A percentile compares a stretch with the other conserved stretches of the same genome.
Conservation (phyloP, 2,329 filamentous ascomycete genomes). For the Macrophomina pseudophaseolina region DNA sequence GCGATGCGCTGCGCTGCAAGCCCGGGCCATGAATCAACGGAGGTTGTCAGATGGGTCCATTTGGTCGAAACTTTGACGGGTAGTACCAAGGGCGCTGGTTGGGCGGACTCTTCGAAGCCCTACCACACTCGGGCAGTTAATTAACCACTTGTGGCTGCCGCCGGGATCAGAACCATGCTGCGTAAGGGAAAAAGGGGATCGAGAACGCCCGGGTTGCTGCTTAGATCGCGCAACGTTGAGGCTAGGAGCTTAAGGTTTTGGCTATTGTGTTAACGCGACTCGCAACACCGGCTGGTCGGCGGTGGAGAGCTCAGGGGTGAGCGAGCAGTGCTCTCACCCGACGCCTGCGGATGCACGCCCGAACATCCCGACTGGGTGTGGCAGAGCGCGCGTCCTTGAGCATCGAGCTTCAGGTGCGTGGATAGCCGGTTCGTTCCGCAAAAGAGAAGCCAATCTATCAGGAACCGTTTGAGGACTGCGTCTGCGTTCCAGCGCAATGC, state of each 20-base stretch:
- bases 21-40: slow-evolving; percentile 9
- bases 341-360: not conserved
- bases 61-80: not conserved
- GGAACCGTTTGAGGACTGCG: slow-evolving; percentile 15
- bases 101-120: not conserved
- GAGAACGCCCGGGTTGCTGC: not conserved
- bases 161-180: not conserved
- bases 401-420: not conserved
- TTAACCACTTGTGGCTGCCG: not conserved
- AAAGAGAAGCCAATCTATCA: slow-evolving; percentile 2
- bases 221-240: slow-evolving; percentile 16
- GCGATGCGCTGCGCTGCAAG: not conserved
- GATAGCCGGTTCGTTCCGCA: slow-evolving; percentile 10
- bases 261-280: slow-evolving; percentile 12
- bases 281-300: not conserved
- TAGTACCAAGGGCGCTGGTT: not conserved
- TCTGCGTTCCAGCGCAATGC: slow-evolving; percentile 2
- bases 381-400: not conserved
- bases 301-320: not conserved
- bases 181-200: slow-evolving; percentile 1
- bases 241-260: slow-evolving; percentile 12
- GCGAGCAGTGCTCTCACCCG: not conserved
- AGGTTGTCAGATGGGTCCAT: slow-evolving; percentile 5
- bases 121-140: not conserved
- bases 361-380: not conserved